Conservation (phyloP, 441 rosid species). For the Metrosideros polymorpha region DNA sequence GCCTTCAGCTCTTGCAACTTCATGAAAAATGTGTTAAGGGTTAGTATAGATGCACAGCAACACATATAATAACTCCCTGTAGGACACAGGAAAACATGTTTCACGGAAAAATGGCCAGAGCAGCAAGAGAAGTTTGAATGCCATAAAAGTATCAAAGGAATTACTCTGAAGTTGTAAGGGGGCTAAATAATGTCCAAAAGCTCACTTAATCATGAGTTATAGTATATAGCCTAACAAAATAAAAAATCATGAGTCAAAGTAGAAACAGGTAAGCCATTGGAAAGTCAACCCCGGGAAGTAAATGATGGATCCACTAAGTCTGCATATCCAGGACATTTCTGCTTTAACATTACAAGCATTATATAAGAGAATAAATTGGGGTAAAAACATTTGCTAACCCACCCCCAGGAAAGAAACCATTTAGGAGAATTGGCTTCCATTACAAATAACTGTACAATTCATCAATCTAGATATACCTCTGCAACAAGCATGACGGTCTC, state of each 20-base stretch:
- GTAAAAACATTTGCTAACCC: not conserved
- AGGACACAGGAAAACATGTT: not conserved
- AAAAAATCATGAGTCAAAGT: not conserved
- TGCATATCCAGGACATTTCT: too few relatives aligned
- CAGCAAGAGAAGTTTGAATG: not conserved
- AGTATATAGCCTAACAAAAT: not conserved
- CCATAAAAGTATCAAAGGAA: not conserved
- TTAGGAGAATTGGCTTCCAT: not conserved
- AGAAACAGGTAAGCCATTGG: not conserved
- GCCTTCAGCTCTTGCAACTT: constrained; percentile 98
- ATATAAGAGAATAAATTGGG: not conserved
- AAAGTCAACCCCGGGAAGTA: not conserved
- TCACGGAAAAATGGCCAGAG: not conserved
- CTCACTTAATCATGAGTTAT: not conserved
- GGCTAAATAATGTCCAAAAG: not conserved
- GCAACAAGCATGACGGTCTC: constrained; percentile 98
- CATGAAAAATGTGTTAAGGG: constrained; percentile 13
- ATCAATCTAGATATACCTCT: constrained; percentile 51
- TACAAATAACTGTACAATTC: not conserved
- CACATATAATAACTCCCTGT: not conserved
- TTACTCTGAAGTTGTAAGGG: not conserved
- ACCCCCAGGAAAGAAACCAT: not conserved
- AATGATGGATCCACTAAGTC: not conserved
- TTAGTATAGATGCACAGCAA: constrained; percentile 16
- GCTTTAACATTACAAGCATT: not conserved